Evolutionary conservation across 441 rosid species (phyloP).

Genomic region (Raphanus hybrid): DNA sequence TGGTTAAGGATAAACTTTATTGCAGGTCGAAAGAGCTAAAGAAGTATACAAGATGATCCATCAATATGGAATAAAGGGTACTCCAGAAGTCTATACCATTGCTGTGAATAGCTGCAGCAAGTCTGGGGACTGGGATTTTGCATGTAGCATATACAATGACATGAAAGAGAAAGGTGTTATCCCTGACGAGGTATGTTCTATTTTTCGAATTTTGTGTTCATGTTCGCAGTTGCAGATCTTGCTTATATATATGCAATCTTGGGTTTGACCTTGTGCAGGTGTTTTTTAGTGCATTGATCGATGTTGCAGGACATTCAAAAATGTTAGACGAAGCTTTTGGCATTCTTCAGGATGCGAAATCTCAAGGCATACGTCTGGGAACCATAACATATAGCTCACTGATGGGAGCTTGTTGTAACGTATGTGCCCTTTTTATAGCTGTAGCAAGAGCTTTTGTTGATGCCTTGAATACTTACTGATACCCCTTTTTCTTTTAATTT

Average conservation of each 20-base stretch:
- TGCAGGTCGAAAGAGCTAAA: slow-evolving; percentile 75
- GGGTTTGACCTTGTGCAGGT: slow-evolving; percentile 54
- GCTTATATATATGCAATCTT: slow-evolving; percentile 10
- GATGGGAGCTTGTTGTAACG: slow-evolving; percentile 98
- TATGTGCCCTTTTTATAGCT: slow-evolving; percentile 47
- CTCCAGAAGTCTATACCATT: slow-evolving; percentile 93
- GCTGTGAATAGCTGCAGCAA: slow-evolving; percentile 76
- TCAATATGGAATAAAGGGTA: slow-evolving; percentile 74
- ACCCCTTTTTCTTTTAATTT: slow-evolving; percentile 20
- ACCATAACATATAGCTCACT: slow-evolving; percentile 86
- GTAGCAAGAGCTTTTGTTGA: slow-evolving; percentile 23
- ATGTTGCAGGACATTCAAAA: slow-evolving; percentile 89
- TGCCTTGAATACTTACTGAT: slow-evolving; percentile 27
- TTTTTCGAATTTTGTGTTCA: slow-evolving; percentile 5
- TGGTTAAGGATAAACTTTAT: slow-evolving; percentile 37
- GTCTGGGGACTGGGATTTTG: slow-evolving; percentile 91
- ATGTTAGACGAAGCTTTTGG: slow-evolving; percentile 80
- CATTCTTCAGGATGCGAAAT: slow-evolving; percentile 64
- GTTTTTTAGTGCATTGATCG: slow-evolving; percentile 85
- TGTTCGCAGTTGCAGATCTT: slow-evolving; percentile 5
- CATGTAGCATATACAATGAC: slow-evolving; percentile 66
- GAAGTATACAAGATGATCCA: slow-evolving; percentile 84
- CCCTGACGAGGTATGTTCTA: slow-evolving; percentile 80
- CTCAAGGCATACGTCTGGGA: slow-evolving; percentile 65
- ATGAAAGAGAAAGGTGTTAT: slow-evolving; percentile 72